phyloP scores from a whole-genome alignment of 2,329 filamentous ascomycete genomes.

The Geosmithia putterillii region DNA sequence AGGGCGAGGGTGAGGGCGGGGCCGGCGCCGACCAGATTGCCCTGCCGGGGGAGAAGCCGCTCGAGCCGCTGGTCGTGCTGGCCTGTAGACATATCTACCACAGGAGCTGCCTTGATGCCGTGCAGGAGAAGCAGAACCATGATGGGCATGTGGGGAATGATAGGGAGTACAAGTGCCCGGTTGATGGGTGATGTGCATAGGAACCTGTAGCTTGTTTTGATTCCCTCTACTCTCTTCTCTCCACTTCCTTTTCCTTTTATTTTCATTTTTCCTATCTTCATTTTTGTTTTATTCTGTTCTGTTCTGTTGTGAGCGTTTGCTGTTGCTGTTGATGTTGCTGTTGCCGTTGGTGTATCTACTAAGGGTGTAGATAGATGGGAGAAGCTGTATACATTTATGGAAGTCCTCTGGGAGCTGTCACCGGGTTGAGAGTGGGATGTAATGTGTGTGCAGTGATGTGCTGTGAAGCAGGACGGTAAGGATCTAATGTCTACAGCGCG shows the following conservation, averaged over 20 bases:
- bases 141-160: conserved; percentile 30
- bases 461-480: too few species aligned
- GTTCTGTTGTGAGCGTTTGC: not conserved
- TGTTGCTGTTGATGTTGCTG: not conserved
- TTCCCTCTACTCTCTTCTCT: not conserved
- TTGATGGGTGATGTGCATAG: conserved; percentile 32
- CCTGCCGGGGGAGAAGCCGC: conserved; percentile 17
- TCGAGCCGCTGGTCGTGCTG: conserved; percentile 54
- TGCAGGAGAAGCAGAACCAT: conserved; percentile 39
- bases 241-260: not conserved
- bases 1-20: conserved; percentile 5
- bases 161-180: conserved; percentile 41
- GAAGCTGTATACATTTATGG: too few species aligned
- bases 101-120: conserved; percentile 53
- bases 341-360: not conserved
- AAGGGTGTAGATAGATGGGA: not conserved
- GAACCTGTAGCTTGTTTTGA: too few species aligned
- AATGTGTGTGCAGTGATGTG: too few species aligned
- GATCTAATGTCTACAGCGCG: too few species aligned
- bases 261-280: not conserved
- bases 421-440: too few species aligned
- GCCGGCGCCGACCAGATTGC: conserved; percentile 15
- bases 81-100: conserved; percentile 63
- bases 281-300: not conserved
- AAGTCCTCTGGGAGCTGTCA: too few species aligned